phyloP scores from a whole-genome alignment of 352 stramenopile genomes.

The Pythium volutum region DNA sequence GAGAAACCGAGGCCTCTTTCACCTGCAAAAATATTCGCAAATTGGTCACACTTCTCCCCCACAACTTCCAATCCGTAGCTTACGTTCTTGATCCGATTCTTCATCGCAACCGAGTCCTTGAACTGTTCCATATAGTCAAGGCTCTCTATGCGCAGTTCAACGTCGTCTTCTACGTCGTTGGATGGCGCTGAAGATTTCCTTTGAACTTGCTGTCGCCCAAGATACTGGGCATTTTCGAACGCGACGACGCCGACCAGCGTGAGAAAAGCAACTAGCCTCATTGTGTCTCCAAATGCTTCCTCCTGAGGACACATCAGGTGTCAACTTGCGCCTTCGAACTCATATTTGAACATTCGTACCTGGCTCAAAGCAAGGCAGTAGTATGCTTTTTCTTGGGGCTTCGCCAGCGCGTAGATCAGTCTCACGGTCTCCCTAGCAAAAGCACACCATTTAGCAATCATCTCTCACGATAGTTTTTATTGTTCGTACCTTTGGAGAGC shows the following conservation, averaged over 20 bases:
- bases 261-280: constrained; percentile 14
- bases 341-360: constrained; percentile 6
- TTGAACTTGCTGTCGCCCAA: not conserved
- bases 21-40: constrained; percentile 4
- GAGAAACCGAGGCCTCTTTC: constrained; percentile 21
- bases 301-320: constrained; percentile 7
- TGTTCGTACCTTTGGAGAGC: constrained; percentile 12
- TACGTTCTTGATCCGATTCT: constrained; percentile 20
- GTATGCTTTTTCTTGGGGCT: constrained; percentile 22
- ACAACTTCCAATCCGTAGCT: not conserved
- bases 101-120: constrained; percentile 12
- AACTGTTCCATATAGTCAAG: constrained; percentile 23
- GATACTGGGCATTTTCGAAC: constrained; percentile 17
- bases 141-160: not conserved
- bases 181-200: not conserved
- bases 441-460: not conserved
- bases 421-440: constrained; percentile 13
- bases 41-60: not conserved
- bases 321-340: not conserved
- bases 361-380: constrained; percentile 18
- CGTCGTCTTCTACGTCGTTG: not conserved
- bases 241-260: constrained; percentile 21
- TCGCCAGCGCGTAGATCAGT: constrained; percentile 15
- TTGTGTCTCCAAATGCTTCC: constrained; percentile 11
- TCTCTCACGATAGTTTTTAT: not conserved